phyloP scores from a whole-genome alignment of 768 basidiomycete species.

The Pleurotus pulmonarius region DNA sequence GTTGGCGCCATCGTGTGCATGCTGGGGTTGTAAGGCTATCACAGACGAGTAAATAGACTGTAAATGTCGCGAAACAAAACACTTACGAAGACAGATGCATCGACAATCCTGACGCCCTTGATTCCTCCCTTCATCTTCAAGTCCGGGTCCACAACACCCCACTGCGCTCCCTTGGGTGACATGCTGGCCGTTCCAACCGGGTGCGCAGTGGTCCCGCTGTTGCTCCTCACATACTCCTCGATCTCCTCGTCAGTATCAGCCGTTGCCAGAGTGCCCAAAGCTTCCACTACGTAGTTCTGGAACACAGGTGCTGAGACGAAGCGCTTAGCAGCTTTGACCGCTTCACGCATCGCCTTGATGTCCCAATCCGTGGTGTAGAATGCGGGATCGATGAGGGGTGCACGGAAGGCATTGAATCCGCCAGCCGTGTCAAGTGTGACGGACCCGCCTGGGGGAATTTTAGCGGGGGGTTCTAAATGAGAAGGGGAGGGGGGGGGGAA shows the following conservation, averaged over 20 bases:
- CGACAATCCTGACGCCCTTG: slow-evolving; percentile 29
- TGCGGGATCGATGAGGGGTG: slow-evolving; percentile 23
- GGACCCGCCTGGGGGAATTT: slow-evolving; percentile 17
- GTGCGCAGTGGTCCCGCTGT: slow-evolving; percentile 18
- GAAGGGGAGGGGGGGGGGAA: neutral
- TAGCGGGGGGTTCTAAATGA: neutral
- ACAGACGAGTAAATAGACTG: neutral
- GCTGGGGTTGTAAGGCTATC: neutral
- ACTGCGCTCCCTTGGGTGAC: slow-evolving; percentile 20
- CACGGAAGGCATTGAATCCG: slow-evolving; percentile 15
- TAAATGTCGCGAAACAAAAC: neutral
- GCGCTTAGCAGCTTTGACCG: slow-evolving; percentile 18
- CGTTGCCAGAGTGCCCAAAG: slow-evolving; percentile 15
- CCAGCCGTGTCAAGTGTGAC: slow-evolving; percentile 18
- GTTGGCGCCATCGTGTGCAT: neutral
- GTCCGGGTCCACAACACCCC: slow-evolving; percentile 31
- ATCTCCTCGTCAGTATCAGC: slow-evolving; percentile 22
- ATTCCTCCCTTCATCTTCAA: slow-evolving; percentile 27
- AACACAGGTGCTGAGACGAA: slow-evolving; percentile 24
- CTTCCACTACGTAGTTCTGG: slow-evolving; percentile 20
- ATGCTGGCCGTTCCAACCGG: slow-evolving; percentile 25
- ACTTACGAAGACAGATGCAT: slow-evolving; percentile 35
- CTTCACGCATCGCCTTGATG: slow-evolving; percentile 21
- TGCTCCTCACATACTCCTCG: slow-evolving; percentile 18
- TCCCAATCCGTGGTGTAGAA: slow-evolving; percentile 18